phyloP scores from a whole-genome alignment of 2,329 filamentous ascomycete species.

The Monosporascus sp. region DNA sequence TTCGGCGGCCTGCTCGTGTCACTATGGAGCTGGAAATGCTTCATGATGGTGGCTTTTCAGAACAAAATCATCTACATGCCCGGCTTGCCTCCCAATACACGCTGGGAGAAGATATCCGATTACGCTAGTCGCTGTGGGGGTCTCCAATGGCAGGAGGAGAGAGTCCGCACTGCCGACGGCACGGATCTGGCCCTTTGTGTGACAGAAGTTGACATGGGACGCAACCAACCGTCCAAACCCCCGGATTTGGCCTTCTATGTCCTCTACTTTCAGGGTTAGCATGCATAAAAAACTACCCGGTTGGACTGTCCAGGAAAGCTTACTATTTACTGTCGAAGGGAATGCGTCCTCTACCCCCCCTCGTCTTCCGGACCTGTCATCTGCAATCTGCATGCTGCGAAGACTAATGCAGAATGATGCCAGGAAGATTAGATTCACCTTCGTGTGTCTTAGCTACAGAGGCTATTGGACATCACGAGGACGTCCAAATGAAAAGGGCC shows the following conservation, averaged over 20 bases:
- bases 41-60: conserved; percentile 72
- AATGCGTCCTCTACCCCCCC: conserved; percentile 56
- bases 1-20: conserved; percentile 61
- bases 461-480: conserved; percentile 77
- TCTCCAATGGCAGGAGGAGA: conserved; percentile 62
- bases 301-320: conserved; percentile 7
- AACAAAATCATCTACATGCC: conserved; percentile 82
- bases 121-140: conserved; percentile 56
- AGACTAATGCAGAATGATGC: conserved; percentile 29
- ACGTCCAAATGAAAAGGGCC: conserved; percentile 63
- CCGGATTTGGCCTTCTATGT: conserved; percentile 42
- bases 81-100: conserved; percentile 65
- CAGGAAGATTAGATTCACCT: conserved; percentile 33
- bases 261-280: conserved; percentile 51
- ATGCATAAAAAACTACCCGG: conserved; percentile 14
- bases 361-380: conserved; percentile 51
- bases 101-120: conserved; percentile 60
- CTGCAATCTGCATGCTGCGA: conserved; percentile 41
- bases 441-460: conserved; percentile 58
- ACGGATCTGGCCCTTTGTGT: conserved; percentile 59
- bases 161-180: conserved; percentile 56
- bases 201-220: conserved; percentile 33
- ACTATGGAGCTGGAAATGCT: conserved; percentile 62
- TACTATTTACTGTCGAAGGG: conserved; percentile 33
- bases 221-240: conserved; percentile 4